These are phyloP conservation scores for Triticum urartu DNA, from an alignment of 176 grass and related monocot species.

Conservation along the genomic window DNA sequence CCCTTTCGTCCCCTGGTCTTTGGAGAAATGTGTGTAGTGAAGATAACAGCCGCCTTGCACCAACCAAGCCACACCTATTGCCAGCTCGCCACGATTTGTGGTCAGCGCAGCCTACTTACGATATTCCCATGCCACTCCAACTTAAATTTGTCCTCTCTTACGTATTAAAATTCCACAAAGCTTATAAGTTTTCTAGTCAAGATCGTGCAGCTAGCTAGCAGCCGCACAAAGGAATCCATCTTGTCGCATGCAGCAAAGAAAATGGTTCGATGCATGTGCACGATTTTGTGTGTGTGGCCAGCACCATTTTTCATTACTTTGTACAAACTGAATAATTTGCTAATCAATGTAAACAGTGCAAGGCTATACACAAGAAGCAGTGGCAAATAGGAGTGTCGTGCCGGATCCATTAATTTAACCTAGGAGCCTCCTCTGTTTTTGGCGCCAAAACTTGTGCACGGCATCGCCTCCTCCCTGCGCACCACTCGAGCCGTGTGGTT, in stretches of 20 bases:
- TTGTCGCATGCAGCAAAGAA: not conserved
- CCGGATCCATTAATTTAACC: not conserved
- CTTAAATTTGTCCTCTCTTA: too few relatives aligned
- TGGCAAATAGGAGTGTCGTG: too few relatives aligned
- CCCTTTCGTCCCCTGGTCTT: not conserved
- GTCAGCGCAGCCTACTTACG: not conserved
- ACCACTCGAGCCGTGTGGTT: not conserved
- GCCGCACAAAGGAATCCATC: not conserved
- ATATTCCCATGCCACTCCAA: not conserved
- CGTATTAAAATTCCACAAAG: not conserved
- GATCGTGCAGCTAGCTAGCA: not conserved
- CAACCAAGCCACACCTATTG: not conserved
- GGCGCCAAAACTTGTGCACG: too few relatives aligned
- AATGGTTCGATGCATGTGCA: not conserved
- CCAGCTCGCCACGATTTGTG: too few relatives aligned
- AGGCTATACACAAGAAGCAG: too few relatives aligned
- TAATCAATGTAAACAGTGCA: too few relatives aligned
- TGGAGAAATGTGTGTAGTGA: not conserved
- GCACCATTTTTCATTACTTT: too few relatives aligned
- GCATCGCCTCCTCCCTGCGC: too few relatives aligned
- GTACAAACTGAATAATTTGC: too few relatives aligned
- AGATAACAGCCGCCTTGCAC: not conserved
- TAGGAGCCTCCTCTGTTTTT: not conserved
- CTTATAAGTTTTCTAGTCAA: not conserved
- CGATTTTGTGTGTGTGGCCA: not conserved